Evolutionary conservation across 164 flowering plant species (phyloP).

Genomic region (Aristolochia contorta): DNA sequence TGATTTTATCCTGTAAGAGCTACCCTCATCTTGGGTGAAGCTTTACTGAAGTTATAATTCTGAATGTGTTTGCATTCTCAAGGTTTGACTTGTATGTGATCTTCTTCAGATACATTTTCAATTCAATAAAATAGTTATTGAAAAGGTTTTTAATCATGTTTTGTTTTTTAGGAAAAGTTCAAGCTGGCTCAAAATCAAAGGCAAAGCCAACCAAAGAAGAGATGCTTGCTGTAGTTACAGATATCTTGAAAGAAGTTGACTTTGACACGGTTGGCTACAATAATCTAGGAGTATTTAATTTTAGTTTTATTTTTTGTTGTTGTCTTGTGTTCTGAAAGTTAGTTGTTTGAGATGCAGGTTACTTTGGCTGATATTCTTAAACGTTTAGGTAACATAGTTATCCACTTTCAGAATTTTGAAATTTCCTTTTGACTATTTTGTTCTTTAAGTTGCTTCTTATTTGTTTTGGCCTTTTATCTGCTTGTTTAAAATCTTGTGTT

Average conservation of each 20-base stretch:
- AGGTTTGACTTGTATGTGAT: background rate
- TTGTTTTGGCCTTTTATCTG: background rate
- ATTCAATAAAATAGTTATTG: too few species aligned
- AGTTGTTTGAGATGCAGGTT: conserved; percentile 9
- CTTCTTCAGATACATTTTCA: background rate
- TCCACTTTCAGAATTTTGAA: background rate
- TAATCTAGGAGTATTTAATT: background rate
- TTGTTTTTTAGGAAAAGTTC: conserved; percentile 34
- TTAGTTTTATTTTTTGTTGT: background rate
- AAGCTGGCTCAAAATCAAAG: conserved; percentile 30
- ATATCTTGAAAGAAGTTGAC: conserved; percentile 71
- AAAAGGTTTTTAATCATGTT: too few species aligned
- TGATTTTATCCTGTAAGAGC: too few species aligned
- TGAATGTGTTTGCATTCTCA: too few species aligned
- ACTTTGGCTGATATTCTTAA: conserved; percentile 18
- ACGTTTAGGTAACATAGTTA: conserved; percentile 9
- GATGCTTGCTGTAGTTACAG: conserved; percentile 51
- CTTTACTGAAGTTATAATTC: too few species aligned
- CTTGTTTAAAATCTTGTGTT: background rate
- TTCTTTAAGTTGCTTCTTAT: too few species aligned
- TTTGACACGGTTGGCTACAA: conserved; percentile 64
- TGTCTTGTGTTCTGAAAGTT: background rate
- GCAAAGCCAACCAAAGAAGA: conserved; percentile 57
- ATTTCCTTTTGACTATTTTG: background rate
- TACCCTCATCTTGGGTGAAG: too few species aligned